phyloP scores from a whole-genome alignment of 2,329 filamentous ascomycete species.

The Hypoxylon sp. region DNA sequence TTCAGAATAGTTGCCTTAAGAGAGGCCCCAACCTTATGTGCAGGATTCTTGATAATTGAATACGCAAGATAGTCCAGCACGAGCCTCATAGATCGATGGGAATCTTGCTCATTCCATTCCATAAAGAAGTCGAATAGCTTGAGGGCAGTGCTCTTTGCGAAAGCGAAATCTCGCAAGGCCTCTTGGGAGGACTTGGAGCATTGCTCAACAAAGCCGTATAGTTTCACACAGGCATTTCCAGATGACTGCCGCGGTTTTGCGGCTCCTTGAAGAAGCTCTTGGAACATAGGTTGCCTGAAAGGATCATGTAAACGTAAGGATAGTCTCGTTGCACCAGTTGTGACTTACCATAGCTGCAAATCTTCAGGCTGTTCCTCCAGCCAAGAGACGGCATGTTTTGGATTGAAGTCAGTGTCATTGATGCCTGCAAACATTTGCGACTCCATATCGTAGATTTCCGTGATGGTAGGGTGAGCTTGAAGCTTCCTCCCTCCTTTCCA shows the following conservation, averaged over 20 bases:
- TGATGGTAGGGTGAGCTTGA: background rate
- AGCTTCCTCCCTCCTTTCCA: conserved; percentile 14
- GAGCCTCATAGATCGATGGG: conserved; percentile 72
- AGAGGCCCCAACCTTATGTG: conserved; percentile 51
- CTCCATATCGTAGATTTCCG: conserved; percentile 28
- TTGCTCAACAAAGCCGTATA: conserved; percentile 72
- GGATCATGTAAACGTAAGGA: conserved; percentile 31
- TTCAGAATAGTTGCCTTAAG: conserved; percentile 62
- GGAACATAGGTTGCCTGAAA: conserved; percentile 57
- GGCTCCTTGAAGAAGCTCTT: conserved; percentile 61
- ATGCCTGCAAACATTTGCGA: conserved; percentile 40
- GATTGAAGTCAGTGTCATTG: conserved; percentile 49
- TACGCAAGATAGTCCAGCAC: conserved; percentile 68
- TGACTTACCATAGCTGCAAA: conserved; percentile 46
- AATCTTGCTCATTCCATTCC: conserved; percentile 75
- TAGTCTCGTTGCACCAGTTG: background rate
- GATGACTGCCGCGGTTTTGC: conserved; percentile 66
- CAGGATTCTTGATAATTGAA: conserved; percentile 64
- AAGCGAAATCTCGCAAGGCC: conserved; percentile 62
- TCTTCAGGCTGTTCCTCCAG: conserved; percentile 47
- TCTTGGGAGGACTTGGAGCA: conserved; percentile 63
- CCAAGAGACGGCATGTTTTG: conserved; percentile 49
- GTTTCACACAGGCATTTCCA: conserved; percentile 68
- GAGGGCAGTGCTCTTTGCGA: conserved; percentile 60
- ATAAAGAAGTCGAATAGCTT: conserved; percentile 71